Evolutionary conservation across 352 stramenopile genomes (phyloP).

Genomic region (Phytophthora megakarya): DNA sequence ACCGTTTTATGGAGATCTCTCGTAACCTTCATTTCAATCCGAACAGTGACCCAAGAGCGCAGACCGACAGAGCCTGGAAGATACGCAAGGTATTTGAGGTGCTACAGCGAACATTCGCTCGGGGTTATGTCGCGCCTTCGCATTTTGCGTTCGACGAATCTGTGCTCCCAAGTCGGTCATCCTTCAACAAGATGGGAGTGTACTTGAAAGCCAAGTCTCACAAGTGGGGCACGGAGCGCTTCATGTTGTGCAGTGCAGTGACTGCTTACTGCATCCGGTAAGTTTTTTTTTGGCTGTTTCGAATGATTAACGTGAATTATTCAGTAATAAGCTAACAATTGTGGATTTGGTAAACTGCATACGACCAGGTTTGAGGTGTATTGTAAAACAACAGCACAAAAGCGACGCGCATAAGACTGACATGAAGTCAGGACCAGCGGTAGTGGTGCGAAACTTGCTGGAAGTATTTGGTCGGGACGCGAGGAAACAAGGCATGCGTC

Average conservation of each 20-base stretch:
- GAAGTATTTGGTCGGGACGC: background rate
- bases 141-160: constrained; percentile 28
- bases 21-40: constrained; percentile 27
- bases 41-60: constrained; percentile 7
- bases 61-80: constrained; percentile 21
- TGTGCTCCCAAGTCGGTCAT: constrained; percentile 12
- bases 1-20: constrained; percentile 20
- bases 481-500: background rate
- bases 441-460: background rate
- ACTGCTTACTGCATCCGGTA: too few relatives aligned
- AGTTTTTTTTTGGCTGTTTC: too few relatives aligned
- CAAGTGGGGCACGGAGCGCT: too few relatives aligned
- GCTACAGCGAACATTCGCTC: constrained; percentile 19
- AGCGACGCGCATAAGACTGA: background rate
- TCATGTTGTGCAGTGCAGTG: too few relatives aligned
- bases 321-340: too few relatives aligned
- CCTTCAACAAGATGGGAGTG: constrained; percentile 28
- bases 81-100: constrained; percentile 24
- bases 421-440: background rate
- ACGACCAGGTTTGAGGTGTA: too few relatives aligned
- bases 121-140: constrained; percentile 10
- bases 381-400: background rate
- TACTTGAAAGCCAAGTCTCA: too few relatives aligned
- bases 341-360: too few relatives aligned
- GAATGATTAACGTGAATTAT: too few relatives aligned